Base-by-base conservation (phyloP, 306 rosid genomes). In the Inga oerstediana region DNA sequence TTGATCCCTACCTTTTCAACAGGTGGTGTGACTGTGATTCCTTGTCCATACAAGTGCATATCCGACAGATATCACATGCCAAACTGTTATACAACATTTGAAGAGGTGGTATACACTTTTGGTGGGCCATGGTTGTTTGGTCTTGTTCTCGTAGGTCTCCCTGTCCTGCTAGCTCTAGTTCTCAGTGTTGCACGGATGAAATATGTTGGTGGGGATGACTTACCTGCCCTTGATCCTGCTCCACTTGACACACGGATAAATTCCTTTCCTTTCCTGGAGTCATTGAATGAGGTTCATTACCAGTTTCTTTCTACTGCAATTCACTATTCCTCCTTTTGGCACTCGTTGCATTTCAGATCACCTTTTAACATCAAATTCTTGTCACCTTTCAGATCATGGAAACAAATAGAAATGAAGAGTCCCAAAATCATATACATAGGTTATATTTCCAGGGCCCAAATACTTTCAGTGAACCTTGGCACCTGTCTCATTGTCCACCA, bases 41-140 rank as follows among this genome's bases (percentile, higher is more conserved):
- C 98, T 79, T 97, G 99, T 83, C 99, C 99, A 51, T 92, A 92
- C 92, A 83, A 58, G 87, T 97, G 99, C 90, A 64, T 87, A 79
- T 94, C 99, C 72, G 98, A 97, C 56, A 92, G 97, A 90, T 97
- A 97, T 87, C 98, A 89, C 87, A 89, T 97, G 99, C 99, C 99
- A 39, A 68, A 90, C 85, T 97, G 99, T 85, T 86, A 91, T 82
- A 97, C 99, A 1, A 90, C 98, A 39, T 95, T 97, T 81, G 99
- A 97, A 84, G 99, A 97, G 90, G 87, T 97, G 88, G 90, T 97
- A 39, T 92, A 92, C 85, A 97, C 99, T 80, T 94, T 97, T 88
- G 99, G 99, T 30, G 98, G 99, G 84, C 99, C 99, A 34, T 97
- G 98, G 98, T 64, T 88, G 41, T 97, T 97, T 67, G 91, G 95